Evolutionary conservation across 179 eudicot genomes (phyloP), one percentile per base, ranked within the genome.

Genomic region (Carnegiea gigantea): DNA sequence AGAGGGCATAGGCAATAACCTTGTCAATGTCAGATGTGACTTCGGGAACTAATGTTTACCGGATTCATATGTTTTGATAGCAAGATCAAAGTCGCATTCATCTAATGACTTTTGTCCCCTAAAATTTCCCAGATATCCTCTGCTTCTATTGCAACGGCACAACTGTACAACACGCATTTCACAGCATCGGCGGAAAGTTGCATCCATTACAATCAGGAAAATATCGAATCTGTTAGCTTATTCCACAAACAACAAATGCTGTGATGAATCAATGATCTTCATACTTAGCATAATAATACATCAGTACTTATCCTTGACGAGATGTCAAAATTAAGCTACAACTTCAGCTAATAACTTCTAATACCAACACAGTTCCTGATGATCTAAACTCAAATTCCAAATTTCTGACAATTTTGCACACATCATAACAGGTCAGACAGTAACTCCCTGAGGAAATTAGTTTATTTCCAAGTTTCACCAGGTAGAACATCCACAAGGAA

Each of bases 251-350:
- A 11, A 15, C 49, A 75, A 67, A 30, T 18, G 43, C 30, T 70
- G 38, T 18, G 57, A 57, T 38, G 60, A 82, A 77, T 78, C 77
- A 72, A 78, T 71, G 80, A 78, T 70, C 77, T 59, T 71, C 77
- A 59, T 82, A 82, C 79, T 79, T 79, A 80, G 84, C 81, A 77
- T 76, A 73, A 75, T 59, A 72, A 76, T 68, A 70, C 73, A 82
- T 75, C 82, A 78, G 77, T 43, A 78, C 70, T 62, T 62, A 23
- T 40, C 6, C 44, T 76, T 36, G 73, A 54, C 83, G 64, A 72
- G 85, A 62, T 76, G 65, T 79, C 81, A 82, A 72, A 51, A 82
- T 77, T 80, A 70, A 62, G 78, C 87, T 80, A 85, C 83, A 80
- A 64, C 77, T 51, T 83, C 68, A 38, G 53, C 78, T 60, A 68